Base-by-base conservation (phyloP, 768 basidiomycete species). In the Sarcodon aspratus region DNA sequence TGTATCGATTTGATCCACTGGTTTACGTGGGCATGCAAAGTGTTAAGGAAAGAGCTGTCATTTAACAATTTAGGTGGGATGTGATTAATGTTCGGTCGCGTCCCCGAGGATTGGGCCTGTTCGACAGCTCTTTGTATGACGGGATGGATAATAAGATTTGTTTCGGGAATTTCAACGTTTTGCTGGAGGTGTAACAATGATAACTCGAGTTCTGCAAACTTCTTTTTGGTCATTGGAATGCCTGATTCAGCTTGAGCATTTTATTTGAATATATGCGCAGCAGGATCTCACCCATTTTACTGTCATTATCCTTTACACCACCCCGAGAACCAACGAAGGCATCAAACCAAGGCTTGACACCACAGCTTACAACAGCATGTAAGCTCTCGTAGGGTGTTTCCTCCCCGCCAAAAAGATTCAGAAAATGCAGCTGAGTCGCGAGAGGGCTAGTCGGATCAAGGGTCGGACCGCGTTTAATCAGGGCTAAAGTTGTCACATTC, bases 1-100 rank as follows among this genome's bases (percentile, higher is more conserved):
- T 98, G 96, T 48, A 98, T 95, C 32, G 92, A 85, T 67, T 96
- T 96, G 70, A 98, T 96, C 96, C 96, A 99, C 11, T 81, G 74
- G 63, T 98, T 98, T 52, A 98, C 95, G 54, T 97, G 90, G 8
- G 76, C 76, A 56, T 98, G 96, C 0, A 99, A 75, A 5, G 83
- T 79, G 61, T 98, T 99, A 45, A 99, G 80, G 70, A 99, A 98
- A 3, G 82, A 70, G 48, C 85, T 85, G 67, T 98, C 95, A 57
- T 78, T 82, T 18, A 98, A 74, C 36, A 85, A 69, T 55, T 85
- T 80, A 12, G 71, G 53, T n/a, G 78, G 85, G 51, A 80, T 83
- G 62, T 80, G 79, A 32, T 80, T 87, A 55, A 82, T 83, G 59
- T 74, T 93, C 42, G 84, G 89, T 54, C 76, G 78, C 54, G 66